phyloP scores from a whole-genome alignment of 768 basidiomycete species.

The Lactifluus hygrophoroides region DNA sequence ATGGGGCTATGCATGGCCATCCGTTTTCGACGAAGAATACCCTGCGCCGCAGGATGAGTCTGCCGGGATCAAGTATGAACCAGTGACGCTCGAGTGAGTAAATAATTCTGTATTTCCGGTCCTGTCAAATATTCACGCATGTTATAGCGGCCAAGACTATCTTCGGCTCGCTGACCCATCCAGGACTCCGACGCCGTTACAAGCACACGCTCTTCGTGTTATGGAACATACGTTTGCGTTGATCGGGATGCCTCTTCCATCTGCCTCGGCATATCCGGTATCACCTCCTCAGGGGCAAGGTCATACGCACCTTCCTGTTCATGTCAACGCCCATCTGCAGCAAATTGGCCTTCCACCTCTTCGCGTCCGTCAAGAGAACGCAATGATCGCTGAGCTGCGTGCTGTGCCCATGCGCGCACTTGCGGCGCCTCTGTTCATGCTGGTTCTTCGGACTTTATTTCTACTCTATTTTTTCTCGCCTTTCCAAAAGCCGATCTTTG shows the following conservation, averaged over 20 bases:
- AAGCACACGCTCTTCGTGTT: constrained; percentile 18
- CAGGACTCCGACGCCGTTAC: constrained; percentile 15
- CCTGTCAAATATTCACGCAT: background rate
- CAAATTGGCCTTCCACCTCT: constrained; percentile 18
- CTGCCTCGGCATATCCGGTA: background rate
- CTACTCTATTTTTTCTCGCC: constrained; percentile 21
- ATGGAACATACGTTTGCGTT: constrained; percentile 18
- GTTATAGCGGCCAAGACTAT: constrained; percentile 18
- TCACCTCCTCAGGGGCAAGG: background rate
- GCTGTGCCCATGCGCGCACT: constrained; percentile 20
- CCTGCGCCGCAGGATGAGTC: constrained; percentile 14
- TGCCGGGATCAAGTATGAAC: constrained; percentile 17
- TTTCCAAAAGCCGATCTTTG: constrained; percentile 20
- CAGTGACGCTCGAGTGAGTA: constrained; percentile 15
- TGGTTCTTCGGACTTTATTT: constrained; percentile 16
- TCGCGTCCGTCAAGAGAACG: constrained; percentile 15
- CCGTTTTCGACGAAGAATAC: constrained; percentile 32
- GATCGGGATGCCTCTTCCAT: constrained; percentile 9
- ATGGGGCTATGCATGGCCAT: constrained; percentile 37
- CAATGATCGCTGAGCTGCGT: constrained; percentile 18
- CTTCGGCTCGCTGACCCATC: constrained; percentile 15
- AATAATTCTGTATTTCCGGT: background rate
- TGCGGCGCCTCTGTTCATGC: constrained; percentile 18
- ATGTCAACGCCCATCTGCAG: constrained; percentile 16
- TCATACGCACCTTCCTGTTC: constrained; percentile 9